Base-by-base conservation (phyloP, 1,139 yeast species). In the Meyerozyma smithsonii region DNA sequence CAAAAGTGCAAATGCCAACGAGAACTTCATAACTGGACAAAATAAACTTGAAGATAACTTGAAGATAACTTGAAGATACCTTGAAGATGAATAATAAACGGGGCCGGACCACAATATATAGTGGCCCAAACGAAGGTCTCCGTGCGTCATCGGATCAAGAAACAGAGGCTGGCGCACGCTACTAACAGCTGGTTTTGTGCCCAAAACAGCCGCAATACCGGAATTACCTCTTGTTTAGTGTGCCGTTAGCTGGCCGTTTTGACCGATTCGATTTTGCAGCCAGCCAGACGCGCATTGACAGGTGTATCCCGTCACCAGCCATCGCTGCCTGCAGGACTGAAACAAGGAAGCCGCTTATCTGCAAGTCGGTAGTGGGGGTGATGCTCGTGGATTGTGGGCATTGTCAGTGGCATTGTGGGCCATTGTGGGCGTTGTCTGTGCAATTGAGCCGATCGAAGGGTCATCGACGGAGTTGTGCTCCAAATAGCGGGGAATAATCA, bases 201-300 rank as follows among this genome's bases (percentile, higher is more conserved):
- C 20, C 14, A 30, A 17, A 11, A 20, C 21, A 14, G 15, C n/a
- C 11, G 8, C 8, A 30, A n/a, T 30, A 4, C 10, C 10, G 21
- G 8, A 8, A 14, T 15, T 18, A 12, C 10, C 12, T 21, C 34
- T 18, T n/a, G 7, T 26, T 26, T 14, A 8, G 17, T 4, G 15
- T 15, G 5, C 3, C 3, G 25, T 12, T 11, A 17, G 34, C 34
- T 30, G 34, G 34, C 10, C n/a, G n/a, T n/a, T n/a, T n/a, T 11
- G n/a, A 20, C 34, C 34, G 34, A 30, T 30, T 17, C 21, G 34
- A 17, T 30, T n/a, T 30, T 18, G 34, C 34, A 30, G 18, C 32
- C 32, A 28, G 32, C 32, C n/a, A 12, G 12, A 11, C 25, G 32
- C 32, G 16, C 16, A 28, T 28, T 15, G 32, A 14, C 18, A 28